A percentile compares a stretch with the other conserved stretches of the same genome.
These are phyloP conservation scores for Penicillium steckii DNA, from an alignment of 495 filamentous ascomycete genomes.

Conservation along the genomic window DNA sequence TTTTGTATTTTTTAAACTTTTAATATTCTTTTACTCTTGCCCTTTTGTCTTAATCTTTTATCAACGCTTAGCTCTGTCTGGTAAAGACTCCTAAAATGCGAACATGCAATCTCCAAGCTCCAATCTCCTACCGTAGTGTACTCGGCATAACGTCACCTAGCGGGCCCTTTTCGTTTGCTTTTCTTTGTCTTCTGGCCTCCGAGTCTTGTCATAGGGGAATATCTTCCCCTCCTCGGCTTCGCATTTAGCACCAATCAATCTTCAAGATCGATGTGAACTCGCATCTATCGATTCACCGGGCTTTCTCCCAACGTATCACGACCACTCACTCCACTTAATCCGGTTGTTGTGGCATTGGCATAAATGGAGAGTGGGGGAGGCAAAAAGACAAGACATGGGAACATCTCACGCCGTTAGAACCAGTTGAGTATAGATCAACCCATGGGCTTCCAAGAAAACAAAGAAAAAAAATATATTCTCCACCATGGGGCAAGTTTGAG, in stretches of 20 bases:
- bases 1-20: background rate
- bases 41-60: no score
- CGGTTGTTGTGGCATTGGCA: conserved; percentile 1
- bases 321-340: conserved; percentile 19
- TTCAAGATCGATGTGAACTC: background rate
- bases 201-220: no score
- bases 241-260: background rate
- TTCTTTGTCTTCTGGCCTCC: conserved; percentile 7
- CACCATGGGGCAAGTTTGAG: background rate
- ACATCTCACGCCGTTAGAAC: conserved; percentile 8
- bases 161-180: background rate
- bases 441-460: background rate
- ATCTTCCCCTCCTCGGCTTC: background rate
- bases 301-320: conserved; percentile 22
- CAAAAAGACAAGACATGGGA: background rate
- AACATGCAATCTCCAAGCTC: no score
- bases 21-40: background rate
- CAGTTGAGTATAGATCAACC: conserved; percentile 13
- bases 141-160: conserved; percentile 3
- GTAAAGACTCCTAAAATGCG: no score
- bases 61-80: no score
- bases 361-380: background rate
- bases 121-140: background rate
- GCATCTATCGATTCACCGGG: background rate
- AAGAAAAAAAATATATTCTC: background rate